phyloP scores from a whole-genome alignment of 2,329 filamentous ascomycete genomes.

The Neonectria hederae region DNA sequence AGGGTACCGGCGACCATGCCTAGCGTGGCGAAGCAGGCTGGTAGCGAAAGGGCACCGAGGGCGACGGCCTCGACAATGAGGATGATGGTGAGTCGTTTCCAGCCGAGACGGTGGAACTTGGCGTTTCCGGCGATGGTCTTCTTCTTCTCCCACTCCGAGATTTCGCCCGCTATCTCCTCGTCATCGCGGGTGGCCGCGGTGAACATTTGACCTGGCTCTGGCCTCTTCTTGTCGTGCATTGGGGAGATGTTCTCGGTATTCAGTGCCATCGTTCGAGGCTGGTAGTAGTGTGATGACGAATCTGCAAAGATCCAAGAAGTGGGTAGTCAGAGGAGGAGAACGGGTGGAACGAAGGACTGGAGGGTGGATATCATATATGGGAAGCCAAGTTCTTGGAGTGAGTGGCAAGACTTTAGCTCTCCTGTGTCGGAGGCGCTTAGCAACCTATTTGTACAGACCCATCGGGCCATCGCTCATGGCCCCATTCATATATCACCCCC shows the following conservation, averaged over 20 bases:
- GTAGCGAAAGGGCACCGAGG: conserved; percentile 20
- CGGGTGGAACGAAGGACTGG: not conserved
- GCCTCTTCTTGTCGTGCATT: conserved; percentile 15
- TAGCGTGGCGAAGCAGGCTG: conserved; percentile 19
- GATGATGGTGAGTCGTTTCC: conserved; percentile 24
- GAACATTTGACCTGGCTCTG: conserved; percentile 15
- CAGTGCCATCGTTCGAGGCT: conserved; percentile 8
- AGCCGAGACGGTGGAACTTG: conserved; percentile 25
- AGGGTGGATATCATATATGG: conserved; percentile 5
- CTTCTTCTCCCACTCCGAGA: conserved; percentile 26
- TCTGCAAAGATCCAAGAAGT: not conserved
- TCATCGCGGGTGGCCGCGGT: not conserved
- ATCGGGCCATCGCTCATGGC: conserved; percentile 2
- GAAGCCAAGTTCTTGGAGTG: not conserved
- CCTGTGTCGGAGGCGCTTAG: conserved; percentile 19
- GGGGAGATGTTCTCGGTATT: not conserved
- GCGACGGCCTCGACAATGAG: conserved; percentile 26
- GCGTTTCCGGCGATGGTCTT: conserved; percentile 23
- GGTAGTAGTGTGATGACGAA: not conserved
- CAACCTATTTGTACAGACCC: conserved; percentile 9
- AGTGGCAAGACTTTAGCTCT: conserved; percentile 1
- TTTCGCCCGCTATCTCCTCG: conserved; percentile 21
- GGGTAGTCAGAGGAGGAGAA: not conserved
- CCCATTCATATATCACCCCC: not conserved
- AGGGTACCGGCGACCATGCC: conserved; percentile 11